A percentile compares a stretch with the other conserved stretches of the same genome.
Conservation (phyloP, 257 asterid species). For the Echium plantagineum region DNA sequence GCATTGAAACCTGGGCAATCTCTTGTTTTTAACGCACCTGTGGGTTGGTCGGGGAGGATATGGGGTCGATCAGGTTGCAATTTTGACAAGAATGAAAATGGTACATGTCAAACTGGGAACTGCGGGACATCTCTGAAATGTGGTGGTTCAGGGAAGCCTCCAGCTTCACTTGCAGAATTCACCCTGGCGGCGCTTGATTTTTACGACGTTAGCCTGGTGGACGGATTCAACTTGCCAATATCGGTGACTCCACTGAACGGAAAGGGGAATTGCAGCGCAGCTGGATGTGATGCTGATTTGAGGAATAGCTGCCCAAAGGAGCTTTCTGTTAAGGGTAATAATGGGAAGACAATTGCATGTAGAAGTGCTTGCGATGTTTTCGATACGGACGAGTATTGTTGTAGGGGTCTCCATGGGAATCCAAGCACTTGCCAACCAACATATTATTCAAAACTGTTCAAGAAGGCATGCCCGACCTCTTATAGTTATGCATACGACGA, state of each 20-base stretch:
- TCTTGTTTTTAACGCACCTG: conserved; percentile 52
- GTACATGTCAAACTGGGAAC: conserved; percentile 61
- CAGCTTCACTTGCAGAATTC: conserved; percentile 81
- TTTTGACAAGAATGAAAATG: conserved; percentile 62
- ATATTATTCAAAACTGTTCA: conserved; percentile 55
- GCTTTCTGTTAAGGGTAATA: conserved; percentile 35
- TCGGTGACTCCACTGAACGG: conserved; percentile 63
- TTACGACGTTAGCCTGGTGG: conserved; percentile 89
- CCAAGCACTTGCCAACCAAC: conserved; percentile 74
- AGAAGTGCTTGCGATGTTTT: conserved; percentile 88
- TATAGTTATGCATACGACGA: conserved; percentile 96
- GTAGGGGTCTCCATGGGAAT: conserved; percentile 63
- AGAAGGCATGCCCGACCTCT: conserved; percentile 66
- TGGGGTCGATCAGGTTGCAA: conserved; percentile 93
- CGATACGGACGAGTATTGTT: conserved; percentile 80
- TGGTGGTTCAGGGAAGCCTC: conserved; percentile 52
- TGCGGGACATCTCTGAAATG: conserved; percentile 66
- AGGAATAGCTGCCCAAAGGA: conserved; percentile 56
- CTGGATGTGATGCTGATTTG: conserved; percentile 68
- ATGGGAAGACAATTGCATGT: conserved; percentile 53
- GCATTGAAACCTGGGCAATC: conserved; percentile 49
- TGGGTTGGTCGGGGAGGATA: conserved; percentile 68
- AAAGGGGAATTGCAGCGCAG: conserved; percentile 59
- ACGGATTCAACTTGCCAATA: conserved; percentile 76
- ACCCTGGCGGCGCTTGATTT: conserved; percentile 53